A percentile compares a stretch with the other conserved stretches of the same genome.
Conservation (phyloP, 1,284 basidiomycete species). For the Tylopilus sp. region DNA sequence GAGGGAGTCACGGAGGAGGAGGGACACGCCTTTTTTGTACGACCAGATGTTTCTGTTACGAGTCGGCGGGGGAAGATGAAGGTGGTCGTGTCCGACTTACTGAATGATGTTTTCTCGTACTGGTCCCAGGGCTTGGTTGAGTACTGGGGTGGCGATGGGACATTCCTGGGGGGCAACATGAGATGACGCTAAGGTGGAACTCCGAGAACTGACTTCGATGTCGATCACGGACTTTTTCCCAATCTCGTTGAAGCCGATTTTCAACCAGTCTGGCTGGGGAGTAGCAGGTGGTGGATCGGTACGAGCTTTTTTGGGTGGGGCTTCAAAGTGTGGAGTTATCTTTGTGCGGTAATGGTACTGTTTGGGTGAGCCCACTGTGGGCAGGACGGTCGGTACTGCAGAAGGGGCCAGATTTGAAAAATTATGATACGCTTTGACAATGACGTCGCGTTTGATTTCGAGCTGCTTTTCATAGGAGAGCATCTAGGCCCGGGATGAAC, state of each 20-base stretch:
- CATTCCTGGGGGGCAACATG: slow-evolving; percentile 83
- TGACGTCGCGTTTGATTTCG: slow-evolving; percentile 80
- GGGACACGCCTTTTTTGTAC: slow-evolving; percentile 88
- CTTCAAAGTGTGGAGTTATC: slow-evolving; percentile 95
- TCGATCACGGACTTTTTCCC: slow-evolving; percentile 80
- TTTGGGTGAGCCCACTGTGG: slow-evolving; percentile 83
- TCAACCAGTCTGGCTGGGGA: slow-evolving; percentile 58
- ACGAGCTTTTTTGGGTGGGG: slow-evolving; percentile 58
- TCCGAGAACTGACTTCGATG: slow-evolving; percentile 70
- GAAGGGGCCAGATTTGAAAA: slow-evolving; percentile 68
- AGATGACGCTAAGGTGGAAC: background rate
- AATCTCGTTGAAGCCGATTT: slow-evolving; percentile 88
- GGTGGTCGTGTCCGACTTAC: slow-evolving; percentile 40
- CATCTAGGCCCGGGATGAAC: slow-evolving; percentile 53
- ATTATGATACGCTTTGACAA: slow-evolving; percentile 81
- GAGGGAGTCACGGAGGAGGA: slow-evolving; percentile 89
- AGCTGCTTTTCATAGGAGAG: slow-evolving; percentile 87
- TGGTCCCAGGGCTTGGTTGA: slow-evolving; percentile 67
- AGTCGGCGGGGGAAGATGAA: slow-evolving; percentile 7
- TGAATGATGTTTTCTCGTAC: slow-evolving; percentile 68
- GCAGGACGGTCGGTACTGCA: slow-evolving; percentile 63
- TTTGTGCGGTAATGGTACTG: slow-evolving; percentile 96
- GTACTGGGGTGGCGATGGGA: slow-evolving; percentile 81
- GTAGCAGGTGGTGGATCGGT: slow-evolving; percentile 32
- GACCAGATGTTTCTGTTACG: slow-evolving; percentile 66